Percentiles rank a stretch among this genome's conserved stretches.
Conservation (phyloP, 257 asterid genomes). For the Solanum lycopersicoides region DNA sequence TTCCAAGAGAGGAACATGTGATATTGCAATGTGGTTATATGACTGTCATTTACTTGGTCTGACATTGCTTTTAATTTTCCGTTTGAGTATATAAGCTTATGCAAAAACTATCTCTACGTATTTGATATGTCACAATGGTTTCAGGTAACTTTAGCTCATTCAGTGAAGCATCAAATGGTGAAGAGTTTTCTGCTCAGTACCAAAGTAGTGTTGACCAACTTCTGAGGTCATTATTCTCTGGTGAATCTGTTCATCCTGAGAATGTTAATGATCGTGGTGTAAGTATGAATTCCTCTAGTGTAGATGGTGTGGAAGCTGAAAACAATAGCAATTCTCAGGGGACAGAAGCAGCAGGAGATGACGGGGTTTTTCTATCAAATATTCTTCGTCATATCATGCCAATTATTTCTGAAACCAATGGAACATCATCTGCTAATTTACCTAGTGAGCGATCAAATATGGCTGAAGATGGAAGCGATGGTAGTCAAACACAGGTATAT, state of each 20-base stretch:
- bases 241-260: slow-evolving; percentile 26
- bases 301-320: slow-evolving; percentile 24
- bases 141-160: slow-evolving; percentile 30
- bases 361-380: slow-evolving; percentile 41
- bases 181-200: slow-evolving; percentile 31
- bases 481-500: not conserved
- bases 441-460: not conserved
- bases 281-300: slow-evolving; percentile 12
- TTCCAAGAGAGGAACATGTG: not conserved
- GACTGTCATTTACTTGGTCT: not conserved
- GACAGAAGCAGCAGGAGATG: slow-evolving; percentile 39
- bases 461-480: not conserved
- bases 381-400: slow-evolving; percentile 75
- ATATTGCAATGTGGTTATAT: not conserved
- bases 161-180: slow-evolving; percentile 31
- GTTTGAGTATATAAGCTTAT: not conserved
- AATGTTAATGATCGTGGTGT: slow-evolving; percentile 7
- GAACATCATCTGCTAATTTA: slow-evolving; percentile 10
- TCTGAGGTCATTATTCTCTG: slow-evolving; percentile 39
- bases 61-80: not conserved
- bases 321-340: slow-evolving; percentile 26
- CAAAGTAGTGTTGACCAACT: slow-evolving; percentile 49
- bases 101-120: not conserved
- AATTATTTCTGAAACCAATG: slow-evolving; percentile 39
- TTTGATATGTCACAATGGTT: not conserved